Evolutionary conservation across 805 yeast species (phyloP).

Genomic region (Ogataea paraovalis): DNA sequence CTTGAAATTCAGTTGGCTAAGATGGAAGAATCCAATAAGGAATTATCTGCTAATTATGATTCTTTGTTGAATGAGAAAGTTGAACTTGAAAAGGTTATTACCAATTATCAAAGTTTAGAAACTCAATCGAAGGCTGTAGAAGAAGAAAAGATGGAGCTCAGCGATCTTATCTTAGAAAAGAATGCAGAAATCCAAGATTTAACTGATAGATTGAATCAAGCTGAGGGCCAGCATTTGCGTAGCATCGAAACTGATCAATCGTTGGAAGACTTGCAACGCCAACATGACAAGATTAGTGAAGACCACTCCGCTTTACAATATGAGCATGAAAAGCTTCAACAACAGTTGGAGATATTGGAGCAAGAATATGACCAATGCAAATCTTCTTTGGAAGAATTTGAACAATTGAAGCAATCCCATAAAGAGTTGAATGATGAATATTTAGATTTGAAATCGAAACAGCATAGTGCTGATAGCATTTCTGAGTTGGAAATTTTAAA

Average conservation of each 20-base stretch:
- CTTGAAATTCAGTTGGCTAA: slow-evolving; percentile 29
- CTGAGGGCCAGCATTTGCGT: not conserved
- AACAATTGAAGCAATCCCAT: slow-evolving; percentile 1
- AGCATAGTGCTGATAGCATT: no score
- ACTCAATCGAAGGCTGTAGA: not conserved
- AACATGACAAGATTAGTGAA: slow-evolving; percentile 3
- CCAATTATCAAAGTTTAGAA: not conserved
- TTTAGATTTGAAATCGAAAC: not conserved
- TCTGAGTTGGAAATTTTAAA: not conserved
- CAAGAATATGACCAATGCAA: slow-evolving; percentile 3
- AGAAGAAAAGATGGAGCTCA: not conserved
- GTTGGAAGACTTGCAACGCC: not conserved
- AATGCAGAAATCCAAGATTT: not conserved
- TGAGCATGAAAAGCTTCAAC: slow-evolving; percentile 10
- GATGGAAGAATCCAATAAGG: slow-evolving; percentile 9
- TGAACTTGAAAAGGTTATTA: slow-evolving; percentile 6
- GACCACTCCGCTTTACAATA: slow-evolving; percentile 8
- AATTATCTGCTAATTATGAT: not conserved
- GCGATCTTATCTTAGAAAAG: not conserved
- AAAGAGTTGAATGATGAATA: not conserved
- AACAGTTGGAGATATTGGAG: not conserved
- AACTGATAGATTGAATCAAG: not conserved
- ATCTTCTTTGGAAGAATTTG: not conserved
- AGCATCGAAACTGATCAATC: not conserved
- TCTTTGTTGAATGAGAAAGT: slow-evolving; percentile 7